Conservation (phyloP, 345 rosid genomes). For the Euphorbia peplus region DNA sequence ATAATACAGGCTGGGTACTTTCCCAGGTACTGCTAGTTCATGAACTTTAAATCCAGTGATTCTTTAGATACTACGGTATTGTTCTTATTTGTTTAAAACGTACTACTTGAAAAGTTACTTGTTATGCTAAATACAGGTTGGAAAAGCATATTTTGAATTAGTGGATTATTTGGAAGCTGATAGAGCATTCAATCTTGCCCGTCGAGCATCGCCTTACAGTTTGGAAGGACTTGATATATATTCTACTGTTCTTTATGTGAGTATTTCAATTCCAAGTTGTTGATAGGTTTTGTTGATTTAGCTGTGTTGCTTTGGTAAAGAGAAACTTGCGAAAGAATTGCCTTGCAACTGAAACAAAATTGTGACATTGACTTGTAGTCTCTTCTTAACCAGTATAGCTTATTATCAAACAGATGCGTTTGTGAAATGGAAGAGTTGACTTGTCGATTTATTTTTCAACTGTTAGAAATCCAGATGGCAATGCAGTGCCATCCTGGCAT, state of each 20-base stretch:
- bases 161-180: slow-evolving; percentile 95
- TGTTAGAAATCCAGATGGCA: neutral
- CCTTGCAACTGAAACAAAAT: neutral
- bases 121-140: slow-evolving; percentile 54
- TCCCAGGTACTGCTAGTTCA: slow-evolving; percentile 57
- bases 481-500: neutral
- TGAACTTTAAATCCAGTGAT: neutral
- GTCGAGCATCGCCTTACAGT: slow-evolving; percentile 73
- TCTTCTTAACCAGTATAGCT: neutral
- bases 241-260: slow-evolving; percentile 92
- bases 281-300: neutral
- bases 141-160: slow-evolving; percentile 81
- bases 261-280: slow-evolving; percentile 26
- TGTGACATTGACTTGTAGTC: neutral
- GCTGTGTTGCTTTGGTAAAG: neutral
- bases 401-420: neutral
- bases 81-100: slow-evolving; percentile 4
- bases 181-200: slow-evolving; percentile 76
- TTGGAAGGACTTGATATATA: slow-evolving; percentile 96
- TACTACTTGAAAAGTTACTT: slow-evolving; percentile 8
- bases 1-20: slow-evolving; percentile 96
- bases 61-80: neutral
- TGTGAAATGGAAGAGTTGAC: neutral
- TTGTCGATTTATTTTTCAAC: neutral
- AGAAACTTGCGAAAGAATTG: neutral